Evolutionary conservation across 352 stramenopile genomes (phyloP).

Genomic region (Phytophthora podocarpi): DNA sequence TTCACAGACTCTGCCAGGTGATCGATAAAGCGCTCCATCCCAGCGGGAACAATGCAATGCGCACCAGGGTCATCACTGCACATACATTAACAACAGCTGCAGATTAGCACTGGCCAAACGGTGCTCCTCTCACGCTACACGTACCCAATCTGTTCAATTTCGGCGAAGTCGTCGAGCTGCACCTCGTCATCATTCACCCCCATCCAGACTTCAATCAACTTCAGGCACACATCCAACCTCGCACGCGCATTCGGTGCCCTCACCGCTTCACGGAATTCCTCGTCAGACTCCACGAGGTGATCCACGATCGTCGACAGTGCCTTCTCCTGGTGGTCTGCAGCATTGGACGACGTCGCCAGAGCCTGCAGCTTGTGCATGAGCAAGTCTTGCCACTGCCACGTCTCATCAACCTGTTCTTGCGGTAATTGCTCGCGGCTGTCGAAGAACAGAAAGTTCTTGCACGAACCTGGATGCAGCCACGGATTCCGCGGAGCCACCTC

Average conservation of each 20-base stretch:
- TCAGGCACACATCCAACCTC: constrained; percentile 47
- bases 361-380: constrained; percentile 52
- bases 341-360: constrained; percentile 32
- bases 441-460: constrained; percentile 54
- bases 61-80: constrained; percentile 51
- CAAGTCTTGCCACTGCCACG: constrained; percentile 51
- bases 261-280: constrained; percentile 22
- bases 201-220: constrained; percentile 66
- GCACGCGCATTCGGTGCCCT: constrained; percentile 27
- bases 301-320: constrained; percentile 47
- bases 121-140: not conserved
- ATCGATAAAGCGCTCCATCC: constrained; percentile 61
- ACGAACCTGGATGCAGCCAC: constrained; percentile 59
- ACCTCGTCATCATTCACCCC: constrained; percentile 50
- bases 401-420: constrained; percentile 37
- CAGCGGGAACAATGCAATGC: constrained; percentile 53
- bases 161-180: constrained; percentile 62
- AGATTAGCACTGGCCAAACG: not conserved
- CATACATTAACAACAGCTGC: not conserved
- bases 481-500: constrained; percentile 58
- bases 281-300: constrained; percentile 28
- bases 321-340: constrained; percentile 12
- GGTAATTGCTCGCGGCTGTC: constrained; percentile 31
- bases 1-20: constrained; percentile 34
- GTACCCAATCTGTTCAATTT: constrained; percentile 59